phyloP scores from a whole-genome alignment of 768 basidiomycete genomes.

The Suillus paluster region DNA sequence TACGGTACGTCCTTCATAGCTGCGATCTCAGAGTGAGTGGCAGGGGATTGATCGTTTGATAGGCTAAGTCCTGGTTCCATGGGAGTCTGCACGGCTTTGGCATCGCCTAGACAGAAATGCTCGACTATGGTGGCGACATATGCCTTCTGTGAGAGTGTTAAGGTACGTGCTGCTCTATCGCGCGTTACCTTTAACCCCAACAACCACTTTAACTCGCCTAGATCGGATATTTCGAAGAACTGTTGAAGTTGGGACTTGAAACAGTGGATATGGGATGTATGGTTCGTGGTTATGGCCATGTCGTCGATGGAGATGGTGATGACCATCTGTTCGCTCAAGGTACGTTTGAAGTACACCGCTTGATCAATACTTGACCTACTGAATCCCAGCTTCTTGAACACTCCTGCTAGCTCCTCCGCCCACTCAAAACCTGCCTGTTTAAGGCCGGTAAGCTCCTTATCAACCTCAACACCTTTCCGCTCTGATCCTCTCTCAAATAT shows the following conservation, averaged over 20 bases:
- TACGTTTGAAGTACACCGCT: no score
- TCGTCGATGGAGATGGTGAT: slow-evolving; percentile 38
- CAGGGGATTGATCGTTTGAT: slow-evolving; percentile 7
- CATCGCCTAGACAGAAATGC: slow-evolving; percentile 26
- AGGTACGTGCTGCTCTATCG: slow-evolving; percentile 11
- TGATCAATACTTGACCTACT: no score
- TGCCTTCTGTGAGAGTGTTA: slow-evolving; percentile 24
- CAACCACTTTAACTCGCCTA: slow-evolving; percentile 22
- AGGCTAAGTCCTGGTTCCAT: slow-evolving; percentile 19
- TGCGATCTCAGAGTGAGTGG: background rate
- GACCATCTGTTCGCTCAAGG: slow-evolving; percentile 24
- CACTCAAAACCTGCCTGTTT: slow-evolving; percentile 39
- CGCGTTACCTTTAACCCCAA: slow-evolving; percentile 27
- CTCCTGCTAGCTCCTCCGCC: slow-evolving; percentile 22
- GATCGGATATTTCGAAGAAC: slow-evolving; percentile 18
- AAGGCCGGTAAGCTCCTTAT: slow-evolving; percentile 42
- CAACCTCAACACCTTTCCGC: slow-evolving; percentile 30
- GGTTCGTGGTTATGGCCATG: slow-evolving; percentile 32
- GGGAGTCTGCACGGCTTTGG: slow-evolving; percentile 24
- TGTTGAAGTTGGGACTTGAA: slow-evolving; percentile 3
- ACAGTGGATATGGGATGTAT: background rate
- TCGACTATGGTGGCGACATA: slow-evolving; percentile 26
- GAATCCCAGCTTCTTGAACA: slow-evolving; percentile 1
- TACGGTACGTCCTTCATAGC: background rate
- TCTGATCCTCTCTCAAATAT: slow-evolving; percentile 22